Base-by-base conservation (phyloP, 805 yeast genomes). In the Kuraishia cidri region DNA sequence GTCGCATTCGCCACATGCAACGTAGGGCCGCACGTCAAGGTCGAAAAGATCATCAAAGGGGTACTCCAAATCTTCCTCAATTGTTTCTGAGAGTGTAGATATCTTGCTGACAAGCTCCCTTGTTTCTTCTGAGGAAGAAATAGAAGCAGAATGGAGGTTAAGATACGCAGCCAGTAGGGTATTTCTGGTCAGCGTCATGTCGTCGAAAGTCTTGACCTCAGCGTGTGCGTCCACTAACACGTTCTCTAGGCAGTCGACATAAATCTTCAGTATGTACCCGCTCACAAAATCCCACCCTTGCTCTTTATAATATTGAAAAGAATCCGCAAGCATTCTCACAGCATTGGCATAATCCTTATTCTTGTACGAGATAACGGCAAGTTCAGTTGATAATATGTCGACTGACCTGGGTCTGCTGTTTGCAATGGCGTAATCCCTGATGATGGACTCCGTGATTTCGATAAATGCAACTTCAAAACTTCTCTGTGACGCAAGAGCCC, bases 271-370 rank as follows among this genome's bases (percentile, higher is more conserved):
- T 12, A 90, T 54, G n/a, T 68, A 56, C 5, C 74, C 66, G 1
- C 94, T 83, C 47, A 86, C 72, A 29, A 60, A 53, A 32, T 70
- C 70, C 97, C 97, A 88, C 2, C 87, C 85, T 30, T 77, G 72
- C 13, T 65, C 55, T 6, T 70, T 66, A 46, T 82, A 87, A 35
- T 74, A 74, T 24, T 71, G 74, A 30, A 83, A 84, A 3, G 92
- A 76, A 6, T 76, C 72, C 24, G 74, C 72, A 9, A 90, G 59
- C 3, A 83, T 72, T 4, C 68, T 58, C 11, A 75, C 68, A 1
- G 95, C 79, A 28, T 69, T 67, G 24, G 66, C 64, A 43, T 72
- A 79, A 22, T 81, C 65, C 3, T 67, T 56, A 20, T 62, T 58
- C 41, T 72, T 74, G 48, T 72, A 78, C 37, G 79, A 76, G 12